Evolutionary conservation across 2,329 filamentous ascomycete genomes (phyloP), one percentile per base, ranked within the genome.

Genomic region (Trichophaea hybrida): DNA sequence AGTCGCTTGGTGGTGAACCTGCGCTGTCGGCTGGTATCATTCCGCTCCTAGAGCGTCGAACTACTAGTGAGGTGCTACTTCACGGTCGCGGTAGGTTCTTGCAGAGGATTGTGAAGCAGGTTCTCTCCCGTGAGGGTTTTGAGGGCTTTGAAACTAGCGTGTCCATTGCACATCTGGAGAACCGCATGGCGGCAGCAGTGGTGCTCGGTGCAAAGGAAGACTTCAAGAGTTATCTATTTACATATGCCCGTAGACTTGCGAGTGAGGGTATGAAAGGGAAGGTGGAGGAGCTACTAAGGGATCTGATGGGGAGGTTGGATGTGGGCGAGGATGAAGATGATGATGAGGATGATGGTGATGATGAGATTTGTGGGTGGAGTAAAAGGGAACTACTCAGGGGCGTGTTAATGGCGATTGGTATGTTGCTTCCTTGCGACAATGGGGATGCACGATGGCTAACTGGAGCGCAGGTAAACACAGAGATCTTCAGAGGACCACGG

Each of bases 161-260:
- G 53, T 94, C 88, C 58, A 89, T 98, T 64, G 91, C 90, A 5
- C 93, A 98, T 74, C 76, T 98, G 10, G 93, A 98, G 72, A 97
- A 96, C 69, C 82, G 94, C 43, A 84, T 98, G 50, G 91, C 93
- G 1, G 94, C 88, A 3, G 88, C 93, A 0, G 74, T 94, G 70
- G 85, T 88, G 61, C 75, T 98, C 0, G 87, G 85, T 2, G 85
- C 93, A 0, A 85, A 83, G 67, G 90, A 97, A 60, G 93, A 98
- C 71, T 98, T 97, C 74, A 82, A 88, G 59, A 77, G 95, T 1
- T 97, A 97, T 69, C 75, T 98, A n/a, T 85, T 89, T 69, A 97
- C 97, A 89, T 98, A 98, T 69, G 91, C 90, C 2, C 97, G 96
- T 74, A 83, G 93, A 0, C 80, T 98, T 5, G 93, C 93, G 1